Conservation (phyloP, 805 yeast genomes). For the Yarrowia sp. region DNA sequence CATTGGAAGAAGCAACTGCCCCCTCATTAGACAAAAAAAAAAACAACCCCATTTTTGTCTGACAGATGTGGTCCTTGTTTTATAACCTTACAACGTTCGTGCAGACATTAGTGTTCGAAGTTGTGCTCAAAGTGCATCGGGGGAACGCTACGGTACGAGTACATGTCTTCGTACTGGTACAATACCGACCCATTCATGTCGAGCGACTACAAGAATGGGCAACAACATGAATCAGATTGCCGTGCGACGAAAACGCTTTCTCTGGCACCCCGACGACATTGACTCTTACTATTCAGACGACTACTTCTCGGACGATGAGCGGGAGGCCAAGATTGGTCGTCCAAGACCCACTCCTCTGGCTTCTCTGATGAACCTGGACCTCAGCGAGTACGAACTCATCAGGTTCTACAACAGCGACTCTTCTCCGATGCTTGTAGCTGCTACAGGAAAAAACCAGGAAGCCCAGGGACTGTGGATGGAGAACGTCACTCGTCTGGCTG, state of each 20-base stretch:
- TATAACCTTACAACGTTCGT: too few species aligned
- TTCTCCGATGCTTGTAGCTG: conserved; percentile 9
- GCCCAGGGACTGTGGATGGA: conserved; percentile 11
- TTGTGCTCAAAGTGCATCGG: too few species aligned
- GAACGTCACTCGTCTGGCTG: neutral
- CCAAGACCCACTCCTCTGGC: neutral
- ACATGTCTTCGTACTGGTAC: too few species aligned
- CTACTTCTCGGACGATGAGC: conserved; percentile 12
- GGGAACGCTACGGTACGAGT: too few species aligned
- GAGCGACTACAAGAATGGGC: too few species aligned
- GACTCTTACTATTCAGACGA: conserved; percentile 19
- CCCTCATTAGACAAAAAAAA: too few species aligned
- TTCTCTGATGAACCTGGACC: conserved; percentile 5
- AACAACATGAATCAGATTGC: neutral
- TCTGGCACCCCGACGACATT: conserved; percentile 29
- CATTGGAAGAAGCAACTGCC: too few species aligned
- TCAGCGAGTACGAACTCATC: conserved; percentile 14
- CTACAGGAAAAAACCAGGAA: neutral
- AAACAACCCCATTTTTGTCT: too few species aligned
- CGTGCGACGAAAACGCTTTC: conserved; percentile 9
- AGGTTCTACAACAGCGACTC: conserved; percentile 18
- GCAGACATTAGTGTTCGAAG: too few species aligned
- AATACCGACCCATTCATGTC: too few species aligned
- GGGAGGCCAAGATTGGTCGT: neutral
- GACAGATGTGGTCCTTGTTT: too few species aligned